Evolutionary conservation across 768 basidiomycete genomes (phyloP).

Genomic region (Candolleomyces aberdarensis): DNA sequence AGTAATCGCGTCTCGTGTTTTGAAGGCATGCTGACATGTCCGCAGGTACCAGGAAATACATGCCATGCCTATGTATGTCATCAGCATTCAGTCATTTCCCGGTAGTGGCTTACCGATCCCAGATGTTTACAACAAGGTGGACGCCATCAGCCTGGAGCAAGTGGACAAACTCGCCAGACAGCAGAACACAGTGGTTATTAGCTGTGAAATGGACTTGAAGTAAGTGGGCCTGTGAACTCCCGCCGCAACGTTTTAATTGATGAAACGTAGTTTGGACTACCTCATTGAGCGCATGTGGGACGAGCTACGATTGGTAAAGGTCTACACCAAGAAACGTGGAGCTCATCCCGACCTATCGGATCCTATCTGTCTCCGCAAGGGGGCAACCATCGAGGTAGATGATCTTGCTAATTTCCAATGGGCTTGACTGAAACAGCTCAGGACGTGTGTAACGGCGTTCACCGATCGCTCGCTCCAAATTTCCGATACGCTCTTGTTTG

Average conservation of each 20-base stretch:
- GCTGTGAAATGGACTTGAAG: constrained; percentile 94
- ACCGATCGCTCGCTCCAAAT: constrained; percentile 83
- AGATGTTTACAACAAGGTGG: constrained; percentile 98
- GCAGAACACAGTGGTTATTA: constrained; percentile 89
- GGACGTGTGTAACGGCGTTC: constrained; percentile 91
- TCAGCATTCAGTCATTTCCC: not conserved
- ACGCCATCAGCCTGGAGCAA: constrained; percentile 80
- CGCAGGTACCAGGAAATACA: constrained; percentile 87
- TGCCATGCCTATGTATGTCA: constrained; percentile 82
- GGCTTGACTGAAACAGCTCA: constrained; percentile 20
- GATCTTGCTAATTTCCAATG: not conserved
- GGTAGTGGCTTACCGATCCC: not conserved
- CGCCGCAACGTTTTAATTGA: constrained; percentile 6
- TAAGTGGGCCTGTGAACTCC: constrained; percentile 28
- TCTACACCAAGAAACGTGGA: constrained; percentile 98
- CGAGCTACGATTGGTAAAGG: constrained; percentile 76
- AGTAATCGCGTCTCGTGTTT: not conserved
- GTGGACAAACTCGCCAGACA: constrained; percentile 81
- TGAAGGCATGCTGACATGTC: not conserved
- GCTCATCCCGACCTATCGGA: constrained; percentile 88
- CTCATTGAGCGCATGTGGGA: constrained; percentile 79
- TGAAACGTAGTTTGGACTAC: constrained; percentile 54
- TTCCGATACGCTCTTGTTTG: constrained; percentile 96
- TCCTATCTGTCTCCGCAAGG: constrained; percentile 86
- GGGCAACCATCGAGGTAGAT: constrained; percentile 85